A percentile compares a stretch with the other conserved stretches of the same genome.
Conservation (phyloP, 75 land plant species). For the Selaginella moellendorffii region DNA sequence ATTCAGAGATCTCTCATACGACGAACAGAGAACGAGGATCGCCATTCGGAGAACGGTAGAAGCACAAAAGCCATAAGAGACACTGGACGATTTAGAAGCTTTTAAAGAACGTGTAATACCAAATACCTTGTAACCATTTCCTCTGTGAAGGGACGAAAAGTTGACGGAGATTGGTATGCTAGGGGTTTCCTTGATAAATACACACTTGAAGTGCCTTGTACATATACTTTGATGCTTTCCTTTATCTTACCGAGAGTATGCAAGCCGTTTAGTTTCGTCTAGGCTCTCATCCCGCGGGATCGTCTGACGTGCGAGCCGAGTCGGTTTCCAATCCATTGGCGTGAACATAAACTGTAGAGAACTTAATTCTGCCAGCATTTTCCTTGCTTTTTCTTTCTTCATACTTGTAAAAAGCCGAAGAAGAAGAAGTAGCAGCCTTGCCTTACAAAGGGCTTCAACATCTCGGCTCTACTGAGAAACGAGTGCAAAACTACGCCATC, state of each 20-base stretch:
- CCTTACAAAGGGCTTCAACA: conserved; percentile 60
- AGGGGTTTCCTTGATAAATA: too few relatives aligned
- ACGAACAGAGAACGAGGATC: too few relatives aligned
- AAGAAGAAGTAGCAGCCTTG: conserved; percentile 84
- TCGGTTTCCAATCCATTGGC: conserved; percentile 70
- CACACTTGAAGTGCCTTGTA: too few relatives aligned
- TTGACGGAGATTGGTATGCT: too few relatives aligned
- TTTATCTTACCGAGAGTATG: conserved; percentile 35
- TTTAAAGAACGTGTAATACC: too few relatives aligned
- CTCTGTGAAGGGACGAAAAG: too few relatives aligned
- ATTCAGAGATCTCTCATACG: too few relatives aligned
- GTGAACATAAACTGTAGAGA: conserved; percentile 8
- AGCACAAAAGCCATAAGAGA: too few relatives aligned
- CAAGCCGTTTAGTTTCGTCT: conserved; percentile 5
- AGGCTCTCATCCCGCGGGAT: conserved; percentile 25
- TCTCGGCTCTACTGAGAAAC: conserved; percentile 67
- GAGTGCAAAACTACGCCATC: conserved; percentile 84
- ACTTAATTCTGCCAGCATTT: conserved; percentile 47
- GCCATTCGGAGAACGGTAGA: too few relatives aligned
- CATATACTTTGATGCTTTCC: neutral
- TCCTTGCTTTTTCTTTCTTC: conserved; percentile 54
- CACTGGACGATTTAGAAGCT: too few relatives aligned
- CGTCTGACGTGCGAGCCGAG: conserved; percentile 63
- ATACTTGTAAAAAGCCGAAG: conserved; percentile 64
- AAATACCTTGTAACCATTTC: too few relatives aligned